Percentiles rank a stretch among this genome's conserved stretches.
phyloP scores from a whole-genome alignment of 2,329 filamentous ascomycete species.

The Diatrype stigma region DNA sequence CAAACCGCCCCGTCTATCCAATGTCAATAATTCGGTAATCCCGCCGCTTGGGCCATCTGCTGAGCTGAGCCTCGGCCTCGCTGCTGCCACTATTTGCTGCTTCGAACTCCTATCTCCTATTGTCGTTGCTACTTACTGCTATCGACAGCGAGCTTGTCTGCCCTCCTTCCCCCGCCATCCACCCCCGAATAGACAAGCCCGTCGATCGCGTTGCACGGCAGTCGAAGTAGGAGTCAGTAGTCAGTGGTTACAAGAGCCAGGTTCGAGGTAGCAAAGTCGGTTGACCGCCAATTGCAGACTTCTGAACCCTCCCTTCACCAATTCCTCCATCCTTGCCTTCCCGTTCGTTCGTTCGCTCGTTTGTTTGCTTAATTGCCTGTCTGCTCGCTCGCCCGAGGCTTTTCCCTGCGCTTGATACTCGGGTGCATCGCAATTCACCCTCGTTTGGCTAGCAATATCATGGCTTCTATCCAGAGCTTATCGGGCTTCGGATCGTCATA shows the following conservation, averaged over 20 bases:
- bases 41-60: constrained; percentile 14
- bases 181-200: too few relatives aligned
- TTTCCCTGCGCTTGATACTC: too few relatives aligned
- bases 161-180: too few relatives aligned
- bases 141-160: not conserved
- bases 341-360: not conserved
- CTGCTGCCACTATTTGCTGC: not conserved
- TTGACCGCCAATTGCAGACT: not conserved
- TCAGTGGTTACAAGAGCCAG: not conserved
- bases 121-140: not conserved
- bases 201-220: not conserved
- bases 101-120: not conserved
- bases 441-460: too few relatives aligned
- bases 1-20: constrained; percentile 1
- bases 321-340: not conserved
- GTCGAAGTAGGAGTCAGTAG: not conserved
- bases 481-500: constrained; percentile 23
- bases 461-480: constrained; percentile 33
- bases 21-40: constrained; percentile 18
- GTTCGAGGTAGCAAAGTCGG: not conserved
- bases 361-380: not conserved
- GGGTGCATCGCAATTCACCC: too few relatives aligned
- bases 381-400: too few relatives aligned
- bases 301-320: not conserved
- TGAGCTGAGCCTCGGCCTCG: constrained; percentile 1